These are phyloP conservation scores for Cantharellus cinnabarinus DNA, from an alignment of 768 basidiomycete species.

Conservation along the genomic window DNA sequence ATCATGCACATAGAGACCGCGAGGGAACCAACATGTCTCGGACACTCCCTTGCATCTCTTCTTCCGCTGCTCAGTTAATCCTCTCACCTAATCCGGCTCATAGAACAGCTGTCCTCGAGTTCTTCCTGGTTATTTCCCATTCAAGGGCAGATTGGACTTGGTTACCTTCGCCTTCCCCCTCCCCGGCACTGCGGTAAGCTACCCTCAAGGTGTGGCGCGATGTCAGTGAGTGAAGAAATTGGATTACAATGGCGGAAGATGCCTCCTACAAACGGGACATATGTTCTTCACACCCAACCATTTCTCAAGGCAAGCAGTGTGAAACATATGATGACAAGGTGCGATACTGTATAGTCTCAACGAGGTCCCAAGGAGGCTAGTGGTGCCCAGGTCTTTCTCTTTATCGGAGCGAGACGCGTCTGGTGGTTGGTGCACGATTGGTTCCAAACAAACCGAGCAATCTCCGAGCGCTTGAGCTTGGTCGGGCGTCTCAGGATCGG, in stretches of 20 bases:
- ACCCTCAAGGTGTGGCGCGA: no score
- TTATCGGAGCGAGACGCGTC: conserved; percentile 11
- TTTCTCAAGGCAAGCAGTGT: conserved; percentile 69
- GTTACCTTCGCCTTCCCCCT: no score
- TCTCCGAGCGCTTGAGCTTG: conserved; percentile 45
- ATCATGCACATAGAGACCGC: no score
- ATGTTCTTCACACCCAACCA: conserved; percentile 81
- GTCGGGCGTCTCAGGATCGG: conserved; percentile 56
- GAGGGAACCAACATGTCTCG: no score
- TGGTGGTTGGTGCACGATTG: conserved; percentile 27
- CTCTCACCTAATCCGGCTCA: no score
- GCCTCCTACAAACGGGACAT: conserved; percentile 77
- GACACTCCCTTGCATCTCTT: no score
- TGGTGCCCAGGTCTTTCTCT: conserved; percentile 10
- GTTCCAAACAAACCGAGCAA: conserved; percentile 88
- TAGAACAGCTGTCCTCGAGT: no score
- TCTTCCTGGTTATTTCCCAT: no score
- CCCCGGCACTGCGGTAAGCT: no score
- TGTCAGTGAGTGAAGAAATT: background rate
- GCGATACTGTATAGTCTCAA: conserved; percentile 66
- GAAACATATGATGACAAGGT: conserved; percentile 79
- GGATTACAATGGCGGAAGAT: conserved; percentile 50
- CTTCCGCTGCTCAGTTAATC: no score
- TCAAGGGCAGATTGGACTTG: no score
- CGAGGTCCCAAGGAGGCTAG: conserved; percentile 19